These are phyloP conservation scores for Pythium sp. DNA, from an alignment of 352 stramenopile species.

Conservation along the genomic window DNA sequence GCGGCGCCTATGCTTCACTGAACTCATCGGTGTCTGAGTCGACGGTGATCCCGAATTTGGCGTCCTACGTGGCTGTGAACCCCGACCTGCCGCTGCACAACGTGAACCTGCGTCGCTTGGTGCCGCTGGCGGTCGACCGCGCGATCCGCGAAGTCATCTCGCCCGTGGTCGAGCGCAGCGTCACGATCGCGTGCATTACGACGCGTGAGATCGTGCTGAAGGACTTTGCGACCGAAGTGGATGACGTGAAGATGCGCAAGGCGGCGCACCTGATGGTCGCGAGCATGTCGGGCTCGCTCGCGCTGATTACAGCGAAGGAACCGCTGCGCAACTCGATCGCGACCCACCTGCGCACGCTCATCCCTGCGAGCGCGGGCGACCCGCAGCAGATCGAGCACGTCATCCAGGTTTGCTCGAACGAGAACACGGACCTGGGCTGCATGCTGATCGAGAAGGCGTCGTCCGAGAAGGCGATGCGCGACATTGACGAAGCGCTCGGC, in stretches of 20 bases:
- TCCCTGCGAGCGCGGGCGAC: slow-evolving; percentile 84
- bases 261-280: slow-evolving; percentile 98
- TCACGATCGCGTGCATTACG: slow-evolving; percentile 99
- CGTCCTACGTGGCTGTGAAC: slow-evolving; percentile 97
- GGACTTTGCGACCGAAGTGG: slow-evolving; percentile 97
- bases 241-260: slow-evolving; percentile 96
- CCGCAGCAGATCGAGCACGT: slow-evolving; percentile 95
- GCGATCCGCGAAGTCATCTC: slow-evolving; percentile 99
- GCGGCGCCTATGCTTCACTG: slow-evolving; percentile 28
- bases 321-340: slow-evolving; percentile 96
- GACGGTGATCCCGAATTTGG: slow-evolving; percentile 98
- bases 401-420: slow-evolving; percentile 95
- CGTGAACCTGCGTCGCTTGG: slow-evolving; percentile 93
- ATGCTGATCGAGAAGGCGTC: slow-evolving; percentile 99
- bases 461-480: slow-evolving; percentile 97
- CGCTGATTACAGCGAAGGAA: slow-evolving; percentile 98
- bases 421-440: slow-evolving; percentile 99
- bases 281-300: slow-evolving; percentile 97
- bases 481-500: slow-evolving; percentile 96
- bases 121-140: slow-evolving; percentile 96
- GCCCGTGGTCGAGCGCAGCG: slow-evolving; percentile 97
- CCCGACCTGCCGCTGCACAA: slow-evolving; percentile 92
- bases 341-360: slow-evolving; percentile 93
- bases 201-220: slow-evolving; percentile 98
- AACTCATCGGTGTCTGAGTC: slow-evolving; percentile 73